phyloP scores from a whole-genome alignment of 352 stramenopile species.

The Globisporangium paddicum region DNA sequence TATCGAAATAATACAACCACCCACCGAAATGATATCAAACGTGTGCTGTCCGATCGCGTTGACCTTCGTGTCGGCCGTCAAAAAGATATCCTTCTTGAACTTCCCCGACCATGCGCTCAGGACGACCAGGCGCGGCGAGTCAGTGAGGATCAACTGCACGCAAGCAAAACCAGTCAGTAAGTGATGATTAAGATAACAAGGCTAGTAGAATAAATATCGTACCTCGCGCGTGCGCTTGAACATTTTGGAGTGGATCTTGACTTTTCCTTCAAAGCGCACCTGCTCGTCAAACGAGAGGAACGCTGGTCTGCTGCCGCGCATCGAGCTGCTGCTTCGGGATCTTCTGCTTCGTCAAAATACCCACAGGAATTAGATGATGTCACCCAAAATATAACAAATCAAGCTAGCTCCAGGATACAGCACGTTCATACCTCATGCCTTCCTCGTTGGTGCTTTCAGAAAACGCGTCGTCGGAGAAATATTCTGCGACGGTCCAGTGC shows the following conservation, averaged over 20 bases:
- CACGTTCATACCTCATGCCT: conserved; percentile 2
- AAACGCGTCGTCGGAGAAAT: conserved; percentile 73
- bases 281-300: conserved; percentile 68
- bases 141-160: conserved; percentile 59
- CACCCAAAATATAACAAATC: background rate
- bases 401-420: conserved; percentile 29
- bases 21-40: conserved; percentile 72
- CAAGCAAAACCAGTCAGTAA: background rate
- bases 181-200: background rate
- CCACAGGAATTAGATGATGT: background rate
- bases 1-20: conserved; percentile 11
- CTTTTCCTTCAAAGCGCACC: conserved; percentile 61
- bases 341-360: conserved; percentile 21
- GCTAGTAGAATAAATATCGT: background rate
- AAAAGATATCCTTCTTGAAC: conserved; percentile 67
- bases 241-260: conserved; percentile 78
- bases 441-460: conserved; percentile 71
- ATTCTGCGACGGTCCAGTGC: conserved; percentile 78
- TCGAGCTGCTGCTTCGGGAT: conserved; percentile 62
- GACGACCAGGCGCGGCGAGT: conserved; percentile 59
- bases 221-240: conserved; percentile 74
- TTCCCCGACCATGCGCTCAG: conserved; percentile 65
- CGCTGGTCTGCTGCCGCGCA: conserved; percentile 39
- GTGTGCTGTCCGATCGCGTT: conserved; percentile 68
- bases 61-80: conserved; percentile 60